A percentile compares a stretch with the other conserved stretches of the same genome.
phyloP scores from a whole-genome alignment of 208 protist species.

The Trypanosoma congolense region DNA sequence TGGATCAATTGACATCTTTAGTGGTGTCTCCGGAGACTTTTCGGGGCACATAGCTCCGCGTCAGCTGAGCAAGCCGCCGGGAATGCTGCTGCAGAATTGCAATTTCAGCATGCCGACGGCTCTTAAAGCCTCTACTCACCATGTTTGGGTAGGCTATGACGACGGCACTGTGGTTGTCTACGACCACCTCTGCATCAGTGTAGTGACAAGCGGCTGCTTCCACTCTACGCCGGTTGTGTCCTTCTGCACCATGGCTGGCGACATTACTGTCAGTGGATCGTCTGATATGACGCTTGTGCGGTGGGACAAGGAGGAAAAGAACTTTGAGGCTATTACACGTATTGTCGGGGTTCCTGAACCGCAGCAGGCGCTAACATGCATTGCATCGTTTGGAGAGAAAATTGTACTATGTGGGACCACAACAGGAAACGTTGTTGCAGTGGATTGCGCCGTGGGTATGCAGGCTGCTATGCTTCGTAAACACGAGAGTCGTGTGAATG shows the following conservation, averaged over 20 bases:
- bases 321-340: constrained; percentile 74
- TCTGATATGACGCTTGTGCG: constrained; percentile 64
- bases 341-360: constrained; percentile 23
- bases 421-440: constrained; percentile 41
- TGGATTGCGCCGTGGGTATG: constrained; percentile 38
- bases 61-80: neutral
- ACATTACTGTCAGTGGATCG: constrained; percentile 64
- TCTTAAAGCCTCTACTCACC: constrained; percentile 43
- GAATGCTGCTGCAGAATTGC: neutral
- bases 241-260: constrained; percentile 34
- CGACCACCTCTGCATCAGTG: constrained; percentile 62
- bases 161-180: constrained; percentile 75
- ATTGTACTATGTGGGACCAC: constrained; percentile 59
- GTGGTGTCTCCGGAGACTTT: constrained; percentile 48
- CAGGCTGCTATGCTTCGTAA: constrained; percentile 43
- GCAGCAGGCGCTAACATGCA: constrained; percentile 25
- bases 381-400: constrained; percentile 22
- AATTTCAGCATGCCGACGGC: constrained; percentile 14
- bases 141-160: constrained; percentile 74
- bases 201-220: constrained; percentile 56
- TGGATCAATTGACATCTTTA: constrained; percentile 62
- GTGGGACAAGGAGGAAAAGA: constrained; percentile 67
- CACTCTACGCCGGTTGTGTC: constrained; percentile 40
- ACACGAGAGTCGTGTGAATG: constrained; percentile 57
- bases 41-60: constrained; percentile 21